Evolutionary conservation across 2,329 filamentous ascomycete genomes (phyloP).

Genomic region (Beauveria sp.): DNA sequence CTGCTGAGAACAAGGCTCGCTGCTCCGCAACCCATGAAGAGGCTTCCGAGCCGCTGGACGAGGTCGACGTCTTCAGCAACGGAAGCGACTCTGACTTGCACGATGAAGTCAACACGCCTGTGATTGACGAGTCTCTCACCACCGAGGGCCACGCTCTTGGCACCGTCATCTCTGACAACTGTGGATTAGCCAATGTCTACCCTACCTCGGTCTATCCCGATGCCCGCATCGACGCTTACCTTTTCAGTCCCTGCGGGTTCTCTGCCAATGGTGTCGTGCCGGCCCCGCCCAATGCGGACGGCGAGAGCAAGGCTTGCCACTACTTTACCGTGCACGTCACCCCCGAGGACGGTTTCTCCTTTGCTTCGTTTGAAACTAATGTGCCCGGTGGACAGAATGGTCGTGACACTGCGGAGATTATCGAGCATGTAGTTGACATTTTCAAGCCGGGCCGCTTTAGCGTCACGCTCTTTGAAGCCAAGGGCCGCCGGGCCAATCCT

Average conservation of each 20-base stretch:
- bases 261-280: constrained; percentile 95
- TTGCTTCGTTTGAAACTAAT: constrained; percentile 97
- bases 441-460: constrained; percentile 98
- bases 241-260: constrained; percentile 95
- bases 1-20: constrained; percentile 57
- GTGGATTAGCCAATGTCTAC: constrained; percentile 84
- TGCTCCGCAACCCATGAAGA: constrained; percentile 45
- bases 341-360: constrained; percentile 93
- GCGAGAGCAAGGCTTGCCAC: constrained; percentile 51
- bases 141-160: constrained; percentile 93
- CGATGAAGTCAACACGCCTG: constrained; percentile 44
- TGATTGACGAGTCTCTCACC: constrained; percentile 64
- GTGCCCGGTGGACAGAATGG: constrained; percentile 84
- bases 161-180: constrained; percentile 83
- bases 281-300: constrained; percentile 53
- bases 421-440: constrained; percentile 89
- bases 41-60: constrained; percentile 47
- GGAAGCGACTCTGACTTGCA: constrained; percentile 46
- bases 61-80: constrained; percentile 78
- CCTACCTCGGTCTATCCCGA: constrained; percentile 82
- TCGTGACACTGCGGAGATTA: constrained; percentile 80
- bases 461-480: constrained; percentile 92
- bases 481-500: constrained; percentile 43
- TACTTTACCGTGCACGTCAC: constrained; percentile 99
- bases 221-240: constrained; percentile 87